Percentiles rank a stretch among this genome's conserved stretches.
phyloP scores from a whole-genome alignment of 2,329 filamentous ascomycete species.

The Alternaria consortialis region DNA sequence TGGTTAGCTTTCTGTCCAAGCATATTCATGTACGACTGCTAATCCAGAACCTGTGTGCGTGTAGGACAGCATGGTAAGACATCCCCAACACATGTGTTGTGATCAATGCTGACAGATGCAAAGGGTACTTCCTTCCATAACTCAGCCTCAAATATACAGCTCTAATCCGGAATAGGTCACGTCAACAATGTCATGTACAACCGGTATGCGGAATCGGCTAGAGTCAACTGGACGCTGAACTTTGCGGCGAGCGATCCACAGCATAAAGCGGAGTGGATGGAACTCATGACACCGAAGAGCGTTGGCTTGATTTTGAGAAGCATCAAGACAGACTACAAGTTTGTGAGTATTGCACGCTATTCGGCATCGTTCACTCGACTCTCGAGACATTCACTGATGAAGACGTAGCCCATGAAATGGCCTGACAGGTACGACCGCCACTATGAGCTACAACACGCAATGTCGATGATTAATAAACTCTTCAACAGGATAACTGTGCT shows the following conservation, averaged over 20 bases:
- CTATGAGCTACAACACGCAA: background rate
- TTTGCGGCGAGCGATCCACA: conserved; percentile 70
- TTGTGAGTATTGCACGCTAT: conserved; percentile 64
- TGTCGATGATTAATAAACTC: background rate
- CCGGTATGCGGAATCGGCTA: conserved; percentile 81
- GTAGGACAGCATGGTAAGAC: conserved; percentile 65
- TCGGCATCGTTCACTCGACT: background rate
- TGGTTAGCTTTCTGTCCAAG: conserved; percentile 63
- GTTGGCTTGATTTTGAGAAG: conserved; percentile 80
- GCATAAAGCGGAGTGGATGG: conserved; percentile 71
- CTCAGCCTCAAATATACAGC: conserved; percentile 8
- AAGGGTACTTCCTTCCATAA: conserved; percentile 20
- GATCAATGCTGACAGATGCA: conserved; percentile 8
- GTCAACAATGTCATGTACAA: conserved; percentile 89
- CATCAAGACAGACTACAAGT: conserved; percentile 86
- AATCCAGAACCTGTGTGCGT: conserved; percentile 31
- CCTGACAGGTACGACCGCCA: conserved; percentile 68
- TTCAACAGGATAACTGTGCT: conserved; percentile 74
- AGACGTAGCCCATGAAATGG: conserved; percentile 73
- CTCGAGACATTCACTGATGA: background rate
- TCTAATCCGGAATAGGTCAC: conserved; percentile 64
- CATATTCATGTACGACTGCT: conserved; percentile 24
- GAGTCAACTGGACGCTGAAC: conserved; percentile 80
- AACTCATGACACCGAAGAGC: conserved; percentile 71
- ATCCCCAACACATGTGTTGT: background rate